Evolutionary conservation across 1,284 basidiomycete genomes (phyloP).

Genomic region (Trichosporon sp.): DNA sequence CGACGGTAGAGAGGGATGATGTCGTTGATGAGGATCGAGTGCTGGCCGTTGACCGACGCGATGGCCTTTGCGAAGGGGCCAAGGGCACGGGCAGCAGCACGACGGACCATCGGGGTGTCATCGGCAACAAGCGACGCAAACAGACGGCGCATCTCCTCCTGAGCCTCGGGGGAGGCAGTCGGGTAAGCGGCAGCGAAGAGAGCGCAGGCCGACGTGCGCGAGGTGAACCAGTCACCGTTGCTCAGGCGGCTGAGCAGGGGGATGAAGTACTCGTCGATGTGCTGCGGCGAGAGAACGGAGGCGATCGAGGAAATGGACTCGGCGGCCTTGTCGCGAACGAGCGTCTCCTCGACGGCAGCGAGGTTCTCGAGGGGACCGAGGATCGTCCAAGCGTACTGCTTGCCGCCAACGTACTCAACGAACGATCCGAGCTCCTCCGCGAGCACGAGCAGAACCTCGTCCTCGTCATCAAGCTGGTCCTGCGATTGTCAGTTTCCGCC

Average conservation of each 20-base stretch:
- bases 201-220: slow-evolving; percentile 89
- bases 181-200: slow-evolving; percentile 91
- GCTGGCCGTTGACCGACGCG: slow-evolving; percentile 59
- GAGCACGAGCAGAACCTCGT: slow-evolving; percentile 93
- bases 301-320: slow-evolving; percentile 95
- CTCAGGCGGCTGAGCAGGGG: slow-evolving; percentile 86
- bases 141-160: slow-evolving; percentile 85
- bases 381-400: slow-evolving; percentile 79
- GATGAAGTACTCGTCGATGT: slow-evolving; percentile 88
- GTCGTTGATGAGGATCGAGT: slow-evolving; percentile 69
- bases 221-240: slow-evolving; percentile 99
- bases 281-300: slow-evolving; percentile 66
- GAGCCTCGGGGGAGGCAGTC: slow-evolving; percentile 65
- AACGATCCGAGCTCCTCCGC: slow-evolving; percentile 92
- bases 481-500: slow-evolving; percentile 47
- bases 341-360: slow-evolving; percentile 94
- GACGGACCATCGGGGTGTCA: slow-evolving; percentile 98
- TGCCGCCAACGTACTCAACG: slow-evolving; percentile 92
- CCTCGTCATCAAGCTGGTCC: slow-evolving; percentile 98
- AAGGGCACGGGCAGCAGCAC: slow-evolving; percentile 93
- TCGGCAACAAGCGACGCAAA: slow-evolving; percentile 81
- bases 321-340: slow-evolving; percentile 97
- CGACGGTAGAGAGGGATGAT: slow-evolving; percentile 90
- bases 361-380: slow-evolving; percentile 93
- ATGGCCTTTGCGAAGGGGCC: slow-evolving; percentile 73